phyloP scores from a whole-genome alignment of 2,329 filamentous ascomycete species.

The Trichocomaceae sp. region DNA sequence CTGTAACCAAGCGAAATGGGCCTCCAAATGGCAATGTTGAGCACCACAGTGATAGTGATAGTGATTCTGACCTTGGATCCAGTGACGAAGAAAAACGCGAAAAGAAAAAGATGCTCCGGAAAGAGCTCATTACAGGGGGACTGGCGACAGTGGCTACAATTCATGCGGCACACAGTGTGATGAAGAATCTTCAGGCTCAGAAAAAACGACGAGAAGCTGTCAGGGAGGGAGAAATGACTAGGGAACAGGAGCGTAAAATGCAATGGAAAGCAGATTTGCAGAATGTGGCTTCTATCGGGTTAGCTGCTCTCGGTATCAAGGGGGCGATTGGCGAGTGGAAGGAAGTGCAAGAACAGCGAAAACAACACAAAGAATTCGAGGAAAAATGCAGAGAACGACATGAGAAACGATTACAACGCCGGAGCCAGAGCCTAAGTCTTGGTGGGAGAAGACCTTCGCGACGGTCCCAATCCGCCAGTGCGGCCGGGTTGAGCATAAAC shows the following conservation, averaged over 20 bases:
- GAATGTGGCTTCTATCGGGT: slow-evolving; percentile 60
- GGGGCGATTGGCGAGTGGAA: slow-evolving; percentile 61
- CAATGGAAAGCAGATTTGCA: slow-evolving; percentile 58
- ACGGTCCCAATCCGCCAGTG: slow-evolving; percentile 6
- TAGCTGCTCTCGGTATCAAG: slow-evolving; percentile 62
- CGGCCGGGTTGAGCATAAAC: slow-evolving; percentile 8
- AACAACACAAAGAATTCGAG: slow-evolving; percentile 49
- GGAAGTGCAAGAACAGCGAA: slow-evolving; percentile 57
- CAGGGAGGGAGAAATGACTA: slow-evolving; percentile 56
- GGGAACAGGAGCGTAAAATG: slow-evolving; percentile 56
- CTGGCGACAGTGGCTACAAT: slow-evolving; percentile 63
- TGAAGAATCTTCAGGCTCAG: slow-evolving; percentile 57
- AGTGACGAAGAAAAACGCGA: slow-evolving; percentile 58
- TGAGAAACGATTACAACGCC: slow-evolving; percentile 38
- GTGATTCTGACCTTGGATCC: slow-evolving; percentile 48
- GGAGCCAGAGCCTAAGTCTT: slow-evolving; percentile 7
- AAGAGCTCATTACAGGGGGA: slow-evolving; percentile 60
- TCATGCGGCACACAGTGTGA: slow-evolving; percentile 60
- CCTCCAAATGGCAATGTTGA: slow-evolving; percentile 10
- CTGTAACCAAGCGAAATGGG: background rate
- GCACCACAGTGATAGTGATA: slow-evolving; percentile 22
- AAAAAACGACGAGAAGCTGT: slow-evolving; percentile 54
- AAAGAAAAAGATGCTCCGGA: slow-evolving; percentile 59
- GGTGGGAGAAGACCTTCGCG: slow-evolving; percentile 5
- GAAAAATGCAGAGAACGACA: slow-evolving; percentile 38